phyloP scores from a whole-genome alignment of 108 stramenopile species.

The Cyclotella sp. region DNA sequence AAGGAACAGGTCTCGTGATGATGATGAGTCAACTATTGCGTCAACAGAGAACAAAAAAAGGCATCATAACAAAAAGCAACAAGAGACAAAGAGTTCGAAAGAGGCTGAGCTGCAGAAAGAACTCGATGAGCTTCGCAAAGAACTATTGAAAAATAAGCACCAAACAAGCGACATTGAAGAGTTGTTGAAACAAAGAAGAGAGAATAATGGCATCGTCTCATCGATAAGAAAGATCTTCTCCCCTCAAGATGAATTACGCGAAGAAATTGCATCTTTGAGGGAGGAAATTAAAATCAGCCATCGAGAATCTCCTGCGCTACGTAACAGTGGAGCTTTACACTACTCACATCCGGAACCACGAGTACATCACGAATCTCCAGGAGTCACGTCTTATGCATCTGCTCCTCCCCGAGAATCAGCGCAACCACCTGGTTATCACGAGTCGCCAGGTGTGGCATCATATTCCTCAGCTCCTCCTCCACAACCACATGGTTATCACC shows the following conservation, averaged over 20 bases:
- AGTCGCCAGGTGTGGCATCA: background rate
- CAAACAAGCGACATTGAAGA: background rate
- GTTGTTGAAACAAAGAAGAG: constrained; percentile 3
- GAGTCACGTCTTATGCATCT: background rate
- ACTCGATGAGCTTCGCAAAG: constrained; percentile 10
- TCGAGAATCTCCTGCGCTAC: constrained; percentile 6
- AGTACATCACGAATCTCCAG: constrained; percentile 4
- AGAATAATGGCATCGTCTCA: background rate
- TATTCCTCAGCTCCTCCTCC: background rate
- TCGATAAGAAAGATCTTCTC: constrained; percentile 4
- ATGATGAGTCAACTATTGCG: constrained; percentile 20
- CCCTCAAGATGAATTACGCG: constrained; percentile 13
- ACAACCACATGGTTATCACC: no score
- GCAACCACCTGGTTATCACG: background rate
- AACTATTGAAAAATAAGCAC: constrained; percentile 3
- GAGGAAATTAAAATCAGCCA: constrained; percentile 29
- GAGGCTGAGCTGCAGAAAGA: constrained; percentile 1
- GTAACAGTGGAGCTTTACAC: background rate
- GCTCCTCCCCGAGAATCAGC: constrained; percentile 3
- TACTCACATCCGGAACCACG: background rate
- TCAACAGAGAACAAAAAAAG: constrained; percentile 9
- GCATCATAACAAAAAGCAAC: background rate
- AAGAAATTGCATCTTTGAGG: constrained; percentile 32
- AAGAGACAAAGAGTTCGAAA: background rate
- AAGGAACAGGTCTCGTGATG: background rate